phyloP scores from a whole-genome alignment of 2,329 filamentous ascomycete species.

The Cadophora sp. region DNA sequence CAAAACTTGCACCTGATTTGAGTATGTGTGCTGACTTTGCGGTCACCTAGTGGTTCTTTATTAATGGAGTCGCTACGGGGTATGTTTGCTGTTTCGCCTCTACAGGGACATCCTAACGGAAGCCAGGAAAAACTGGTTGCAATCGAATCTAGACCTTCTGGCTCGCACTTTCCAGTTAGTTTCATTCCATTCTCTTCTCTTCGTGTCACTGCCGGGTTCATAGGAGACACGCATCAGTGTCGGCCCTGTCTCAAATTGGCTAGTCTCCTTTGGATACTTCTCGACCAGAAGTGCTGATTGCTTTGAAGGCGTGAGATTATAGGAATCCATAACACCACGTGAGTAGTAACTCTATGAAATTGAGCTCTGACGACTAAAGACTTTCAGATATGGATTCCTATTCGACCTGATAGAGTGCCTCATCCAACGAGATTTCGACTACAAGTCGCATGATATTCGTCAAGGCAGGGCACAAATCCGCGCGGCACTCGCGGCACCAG shows the following conservation, averaged over 20 bases:
- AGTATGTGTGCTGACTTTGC: neutral
- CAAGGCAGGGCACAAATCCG: constrained; percentile 66
- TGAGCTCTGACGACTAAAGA: constrained; percentile 8
- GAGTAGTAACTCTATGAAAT: constrained; percentile 55
- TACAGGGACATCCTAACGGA: constrained; percentile 21
- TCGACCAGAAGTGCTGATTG: constrained; percentile 28
- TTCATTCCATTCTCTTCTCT: too few species aligned
- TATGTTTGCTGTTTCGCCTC: constrained; percentile 45
- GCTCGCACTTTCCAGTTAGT: constrained; percentile 74
- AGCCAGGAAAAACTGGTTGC: constrained; percentile 64
- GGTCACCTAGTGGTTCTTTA: constrained; percentile 66
- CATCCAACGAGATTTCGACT: constrained; percentile 76
- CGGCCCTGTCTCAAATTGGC: neutral
- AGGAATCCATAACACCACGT: constrained; percentile 79
- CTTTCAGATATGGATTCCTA: constrained; percentile 64
- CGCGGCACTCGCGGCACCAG: constrained; percentile 59
- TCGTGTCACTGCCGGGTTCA: too few species aligned
- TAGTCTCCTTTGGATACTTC: constrained; percentile 37
- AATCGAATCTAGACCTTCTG: constrained; percentile 73
- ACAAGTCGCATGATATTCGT: constrained; percentile 72
- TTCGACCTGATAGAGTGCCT: constrained; percentile 82
- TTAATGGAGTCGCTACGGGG: constrained; percentile 75
- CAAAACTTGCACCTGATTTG: neutral
- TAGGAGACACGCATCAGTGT: too few species aligned
- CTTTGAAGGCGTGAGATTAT: constrained; percentile 53